phyloP scores from a whole-genome alignment of 768 basidiomycete species.

The Termitomyces sp. region DNA sequence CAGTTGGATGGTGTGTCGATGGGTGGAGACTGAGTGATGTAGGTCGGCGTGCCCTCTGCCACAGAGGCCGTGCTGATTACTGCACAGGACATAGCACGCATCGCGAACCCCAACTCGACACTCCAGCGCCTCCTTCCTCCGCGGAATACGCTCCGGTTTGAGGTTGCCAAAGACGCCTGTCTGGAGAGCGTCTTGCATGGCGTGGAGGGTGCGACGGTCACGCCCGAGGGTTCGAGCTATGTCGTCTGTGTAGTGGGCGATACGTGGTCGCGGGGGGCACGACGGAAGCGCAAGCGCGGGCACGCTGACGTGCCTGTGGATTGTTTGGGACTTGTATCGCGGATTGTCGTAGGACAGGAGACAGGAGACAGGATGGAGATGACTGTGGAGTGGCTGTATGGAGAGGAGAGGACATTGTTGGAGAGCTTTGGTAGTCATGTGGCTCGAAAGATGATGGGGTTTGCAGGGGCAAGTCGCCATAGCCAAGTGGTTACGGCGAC shows the following conservation, averaged over 20 bases:
- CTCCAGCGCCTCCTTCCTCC: slow-evolving; percentile 52
- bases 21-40: slow-evolving; percentile 73
- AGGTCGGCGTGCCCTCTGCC: slow-evolving; percentile 21
- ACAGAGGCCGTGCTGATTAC: not conserved
- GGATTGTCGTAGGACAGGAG: slow-evolving; percentile 5
- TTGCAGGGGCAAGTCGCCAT: slow-evolving; percentile 19
- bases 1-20: slow-evolving; percentile 79
- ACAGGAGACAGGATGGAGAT: slow-evolving; percentile 17
- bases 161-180: slow-evolving; percentile 21
- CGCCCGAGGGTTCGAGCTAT: slow-evolving; percentile 3
- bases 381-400: slow-evolving; percentile 60
- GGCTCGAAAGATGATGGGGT: slow-evolving; percentile 36
- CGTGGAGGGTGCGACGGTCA: slow-evolving; percentile 2
- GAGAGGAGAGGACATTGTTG: slow-evolving; percentile 50
- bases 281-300: slow-evolving; percentile 37
- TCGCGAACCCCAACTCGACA: slow-evolving; percentile 31
- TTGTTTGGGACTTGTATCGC: slow-evolving; percentile 10
- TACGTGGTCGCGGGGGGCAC: slow-evolving; percentile 68
- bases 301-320: not conserved
- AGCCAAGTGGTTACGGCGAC: slow-evolving; percentile 78
- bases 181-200: slow-evolving; percentile 18
- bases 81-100: slow-evolving; percentile 27
- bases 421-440: slow-evolving; percentile 70
- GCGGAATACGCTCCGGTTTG: slow-evolving; percentile 50
- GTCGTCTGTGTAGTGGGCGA: slow-evolving; percentile 30